Evolutionary conservation across 257 asterid genomes (phyloP), one percentile per base, ranked within the genome.

Genomic region (Anisodus tanguticus): DNA sequence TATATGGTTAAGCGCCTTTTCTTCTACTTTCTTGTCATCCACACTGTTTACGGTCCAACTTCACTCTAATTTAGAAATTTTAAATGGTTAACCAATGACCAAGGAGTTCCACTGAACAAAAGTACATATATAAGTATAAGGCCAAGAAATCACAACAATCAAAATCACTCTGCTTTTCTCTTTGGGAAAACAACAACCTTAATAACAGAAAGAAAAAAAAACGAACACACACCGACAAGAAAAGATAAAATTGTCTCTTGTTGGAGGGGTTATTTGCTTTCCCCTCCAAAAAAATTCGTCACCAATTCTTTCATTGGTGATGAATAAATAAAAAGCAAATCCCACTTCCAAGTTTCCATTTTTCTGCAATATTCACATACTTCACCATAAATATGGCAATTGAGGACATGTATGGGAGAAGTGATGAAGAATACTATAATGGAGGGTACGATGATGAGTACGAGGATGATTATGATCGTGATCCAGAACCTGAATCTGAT

Each of bases 391-490:
- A 62, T 81, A 60, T 66, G 43, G 35, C 49, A 35, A 79, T 79
- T 53, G 89, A 85, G 19, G 88, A 87, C 53, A 84, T 71, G 60
- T 81, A 85, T 71, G 87, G 63, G 57, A 83, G 90, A 83, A 83
- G 89, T 55, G 91, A 87, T 10, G 91, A 89, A 83, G 92, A 85
- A 39, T 89, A 11, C 76, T 80, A 80, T 81, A 60, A 88, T 69
- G 45, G 49, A 62, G 86, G 51, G 37, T 78, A 78, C 41, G 84
- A 86, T 15, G 88, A 84, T 12, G 79, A 47, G 17, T 79, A n/a
- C 12, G 80, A 45, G 1, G 80, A 60, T 74, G 35, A 26, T 55
- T 85, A 60, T 13, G 88, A 79, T 10, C 78, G 51, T 6, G 66
- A 58, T 49, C 74, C 85, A n/a, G 90, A 87, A 70, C 43, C 85